Evolutionary conservation across 768 basidiomycete species (phyloP).

Genomic region (Tricholoma hemisulphureum): DNA sequence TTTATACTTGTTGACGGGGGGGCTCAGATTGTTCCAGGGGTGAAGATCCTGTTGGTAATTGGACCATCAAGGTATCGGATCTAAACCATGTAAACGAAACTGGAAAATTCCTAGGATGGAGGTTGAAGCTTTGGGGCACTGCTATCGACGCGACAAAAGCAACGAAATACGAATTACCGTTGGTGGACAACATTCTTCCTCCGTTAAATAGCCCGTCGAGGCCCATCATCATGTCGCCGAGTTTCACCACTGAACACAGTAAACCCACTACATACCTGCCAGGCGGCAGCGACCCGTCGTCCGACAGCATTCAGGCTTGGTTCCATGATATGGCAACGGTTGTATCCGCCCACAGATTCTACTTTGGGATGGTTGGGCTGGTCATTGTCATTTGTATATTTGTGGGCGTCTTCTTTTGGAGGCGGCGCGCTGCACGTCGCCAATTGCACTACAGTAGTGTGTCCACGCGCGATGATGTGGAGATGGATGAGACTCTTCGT

Average conservation of each 20-base stretch:
- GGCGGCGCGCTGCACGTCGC: slow-evolving; percentile 47
- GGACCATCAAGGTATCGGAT: slow-evolving; percentile 88
- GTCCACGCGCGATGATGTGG: slow-evolving; percentile 60
- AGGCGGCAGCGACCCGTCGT: slow-evolving; percentile 52
- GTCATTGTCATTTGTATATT: slow-evolving; percentile 72
- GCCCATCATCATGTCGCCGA: slow-evolving; percentile 31
- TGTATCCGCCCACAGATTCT: slow-evolving; percentile 74
- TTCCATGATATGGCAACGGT: slow-evolving; percentile 71
- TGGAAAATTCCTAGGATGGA: slow-evolving; percentile 85
- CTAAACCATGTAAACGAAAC: slow-evolving; percentile 51
- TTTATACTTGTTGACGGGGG: not conserved
- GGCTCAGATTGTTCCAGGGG: slow-evolving; percentile 58
- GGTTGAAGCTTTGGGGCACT: slow-evolving; percentile 89
- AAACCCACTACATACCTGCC: slow-evolving; percentile 88
- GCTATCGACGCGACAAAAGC: slow-evolving; percentile 68
- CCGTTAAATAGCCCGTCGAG: slow-evolving; percentile 39
- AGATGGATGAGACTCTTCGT: slow-evolving; percentile 66
- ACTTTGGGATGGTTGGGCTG: slow-evolving; percentile 73
- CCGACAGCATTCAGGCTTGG: slow-evolving; percentile 60
- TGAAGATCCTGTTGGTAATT: slow-evolving; percentile 87
- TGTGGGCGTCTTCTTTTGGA: slow-evolving; percentile 73
- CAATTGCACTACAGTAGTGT: slow-evolving; percentile 57
- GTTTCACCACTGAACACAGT: slow-evolving; percentile 58
- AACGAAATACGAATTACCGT: slow-evolving; percentile 57
- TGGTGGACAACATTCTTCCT: slow-evolving; percentile 48